Evolutionary conservation across 129 eudicot species (phyloP).

Genomic region (Deinandra increscens): DNA sequence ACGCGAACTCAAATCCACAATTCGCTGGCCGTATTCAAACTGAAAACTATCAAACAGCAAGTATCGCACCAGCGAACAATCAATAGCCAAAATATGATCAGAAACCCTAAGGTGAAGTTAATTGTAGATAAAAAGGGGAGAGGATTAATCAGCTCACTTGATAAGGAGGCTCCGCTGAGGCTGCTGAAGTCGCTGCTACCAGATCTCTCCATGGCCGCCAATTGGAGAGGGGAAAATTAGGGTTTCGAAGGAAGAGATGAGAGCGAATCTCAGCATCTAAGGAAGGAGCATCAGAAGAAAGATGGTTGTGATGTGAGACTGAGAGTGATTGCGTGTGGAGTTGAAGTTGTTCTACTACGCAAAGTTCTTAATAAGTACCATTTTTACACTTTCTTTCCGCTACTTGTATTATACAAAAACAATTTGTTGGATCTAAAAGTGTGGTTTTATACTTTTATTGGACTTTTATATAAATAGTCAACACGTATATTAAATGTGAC

Average conservation of each 20-base stretch:
- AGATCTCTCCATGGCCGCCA: slow-evolving; percentile 26
- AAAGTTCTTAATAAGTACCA: slow-evolving; percentile 33
- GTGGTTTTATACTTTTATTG: background rate
- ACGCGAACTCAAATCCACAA: slow-evolving; percentile 1
- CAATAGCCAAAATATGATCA: background rate
- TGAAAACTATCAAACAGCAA: background rate
- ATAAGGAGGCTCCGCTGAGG: slow-evolving; percentile 11
- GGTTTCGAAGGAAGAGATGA: slow-evolving; percentile 26
- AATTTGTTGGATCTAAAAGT: slow-evolving; percentile 26
- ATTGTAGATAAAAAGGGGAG: background rate
- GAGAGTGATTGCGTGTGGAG: slow-evolving; percentile 30
- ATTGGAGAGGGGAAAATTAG: slow-evolving; percentile 16
- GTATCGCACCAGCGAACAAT: background rate
- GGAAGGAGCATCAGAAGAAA: slow-evolving; percentile 8
- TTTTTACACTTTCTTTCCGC: slow-evolving; percentile 23
- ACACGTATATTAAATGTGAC: background rate
- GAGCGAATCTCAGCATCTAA: slow-evolving; percentile 20
- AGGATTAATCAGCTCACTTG: slow-evolving; percentile 11
- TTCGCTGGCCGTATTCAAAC: background rate
- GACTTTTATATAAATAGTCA: background rate
- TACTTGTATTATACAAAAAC: slow-evolving; percentile 14
- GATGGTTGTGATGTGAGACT: slow-evolving; percentile 5
- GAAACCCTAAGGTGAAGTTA: background rate
- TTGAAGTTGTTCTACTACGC: slow-evolving; percentile 38
- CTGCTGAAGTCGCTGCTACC: slow-evolving; percentile 5